These are phyloP conservation scores for Pseudogymnoascus sp. DNA, from an alignment of 2,329 filamentous ascomycete species.

Conservation along the genomic window DNA sequence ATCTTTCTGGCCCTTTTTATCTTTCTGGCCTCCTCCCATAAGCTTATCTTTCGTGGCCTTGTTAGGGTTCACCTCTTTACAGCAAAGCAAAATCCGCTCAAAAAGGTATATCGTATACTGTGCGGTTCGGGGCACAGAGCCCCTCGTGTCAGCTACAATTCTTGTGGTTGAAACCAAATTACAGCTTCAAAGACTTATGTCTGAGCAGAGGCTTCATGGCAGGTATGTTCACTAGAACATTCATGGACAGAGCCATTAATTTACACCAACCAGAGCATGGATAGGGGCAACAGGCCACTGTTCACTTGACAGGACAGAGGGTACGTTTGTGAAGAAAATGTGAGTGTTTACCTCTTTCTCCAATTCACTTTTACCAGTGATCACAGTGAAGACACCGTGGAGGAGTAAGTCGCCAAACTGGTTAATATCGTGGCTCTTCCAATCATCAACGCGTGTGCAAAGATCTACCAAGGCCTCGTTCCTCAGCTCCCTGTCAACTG, in stretches of 20 bases:
- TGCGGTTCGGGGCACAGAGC: conserved; percentile 17
- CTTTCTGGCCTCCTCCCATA: conserved; percentile 48
- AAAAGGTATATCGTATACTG: conserved; percentile 98
- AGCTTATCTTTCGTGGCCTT: conserved; percentile 73
- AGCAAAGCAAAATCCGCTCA: conserved; percentile 88
- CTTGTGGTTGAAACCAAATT: conserved; percentile 7
- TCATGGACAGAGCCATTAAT: background rate
- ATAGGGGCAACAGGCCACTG: background rate
- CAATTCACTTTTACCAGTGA: conserved; percentile 81
- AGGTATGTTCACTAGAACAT: background rate
- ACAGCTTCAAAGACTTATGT: background rate
- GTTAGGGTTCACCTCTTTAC: conserved; percentile 84
- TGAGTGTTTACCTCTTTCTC: conserved; percentile 58
- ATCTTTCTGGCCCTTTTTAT: conserved; percentile 72
- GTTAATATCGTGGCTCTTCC: conserved; percentile 87
- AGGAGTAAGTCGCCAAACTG: conserved; percentile 85
- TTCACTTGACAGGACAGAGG: background rate
- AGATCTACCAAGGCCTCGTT: conserved; percentile 79
- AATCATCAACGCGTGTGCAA: conserved; percentile 79
- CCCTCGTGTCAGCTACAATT: conserved; percentile 20
- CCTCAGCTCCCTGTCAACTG: conserved; percentile 79
- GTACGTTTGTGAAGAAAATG: background rate
- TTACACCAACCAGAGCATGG: background rate
- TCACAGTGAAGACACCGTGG: conserved; percentile 82
- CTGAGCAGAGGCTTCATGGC: background rate